phyloP scores from a whole-genome alignment of 1,284 basidiomycete species.

The Cutaneotrichosporon cavernicola region DNA sequence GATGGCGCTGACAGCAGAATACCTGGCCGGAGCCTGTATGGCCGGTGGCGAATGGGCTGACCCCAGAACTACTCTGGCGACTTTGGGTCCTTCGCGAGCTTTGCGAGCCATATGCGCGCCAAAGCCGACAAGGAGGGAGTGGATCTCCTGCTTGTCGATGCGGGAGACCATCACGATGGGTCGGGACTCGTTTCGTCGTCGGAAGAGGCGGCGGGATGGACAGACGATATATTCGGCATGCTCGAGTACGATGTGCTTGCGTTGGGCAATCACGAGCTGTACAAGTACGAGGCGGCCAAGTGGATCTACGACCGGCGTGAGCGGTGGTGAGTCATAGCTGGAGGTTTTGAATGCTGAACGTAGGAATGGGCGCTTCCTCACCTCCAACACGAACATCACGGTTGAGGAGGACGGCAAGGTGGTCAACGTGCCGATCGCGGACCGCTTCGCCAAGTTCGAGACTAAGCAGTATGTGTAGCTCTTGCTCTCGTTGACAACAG shows the following conservation, averaged over 20 bases:
- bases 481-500: conserved; percentile 23
- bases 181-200: conserved; percentile 40
- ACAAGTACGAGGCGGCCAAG: conserved; percentile 70
- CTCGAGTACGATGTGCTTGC: conserved; percentile 79
- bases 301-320: conserved; percentile 75
- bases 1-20: conserved; percentile 33
- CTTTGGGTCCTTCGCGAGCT: conserved; percentile 76
- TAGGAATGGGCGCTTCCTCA: conserved; percentile 72
- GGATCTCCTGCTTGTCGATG: conserved; percentile 50
- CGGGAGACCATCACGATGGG: conserved; percentile 71
- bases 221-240: conserved; percentile 72
- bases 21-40: conserved; percentile 54
- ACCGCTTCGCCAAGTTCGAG: conserved; percentile 69
- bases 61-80: conserved; percentile 59
- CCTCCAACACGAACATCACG: conserved; percentile 82
- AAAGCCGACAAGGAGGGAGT: conserved; percentile 57
- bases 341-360: background rate
- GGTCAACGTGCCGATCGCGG: conserved; percentile 52
- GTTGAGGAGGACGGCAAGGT: conserved; percentile 58
- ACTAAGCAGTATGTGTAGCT: conserved; percentile 62
- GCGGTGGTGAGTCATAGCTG: conserved; percentile 34
- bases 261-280: conserved; percentile 88
- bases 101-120: conserved; percentile 75
- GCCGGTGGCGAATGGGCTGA: conserved; percentile 11
- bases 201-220: conserved; percentile 63